A percentile compares a stretch with the other conserved stretches of the same genome.
Evolutionary conservation across 73 alveolate genomes (phyloP).

Genomic region (Paraurostyla sp.): DNA sequence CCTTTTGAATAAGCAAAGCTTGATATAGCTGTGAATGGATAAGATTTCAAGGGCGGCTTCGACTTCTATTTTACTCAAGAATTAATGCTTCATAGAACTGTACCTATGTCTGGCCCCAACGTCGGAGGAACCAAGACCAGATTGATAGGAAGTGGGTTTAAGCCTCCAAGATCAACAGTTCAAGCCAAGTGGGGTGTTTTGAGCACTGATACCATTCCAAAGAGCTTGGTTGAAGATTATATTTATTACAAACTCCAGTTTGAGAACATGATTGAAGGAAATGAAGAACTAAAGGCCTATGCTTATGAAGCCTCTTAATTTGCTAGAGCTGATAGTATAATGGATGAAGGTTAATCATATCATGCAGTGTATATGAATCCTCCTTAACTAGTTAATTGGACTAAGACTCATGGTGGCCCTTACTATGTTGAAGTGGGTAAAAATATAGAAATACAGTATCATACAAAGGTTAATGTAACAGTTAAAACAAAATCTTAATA

Average conservation of each 20-base stretch:
- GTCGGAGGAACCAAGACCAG: conserved; percentile 89
- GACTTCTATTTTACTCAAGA: conserved; percentile 80
- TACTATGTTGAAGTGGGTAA: conserved; percentile 79
- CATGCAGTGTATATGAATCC: conserved; percentile 40
- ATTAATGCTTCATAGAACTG: conserved; percentile 79
- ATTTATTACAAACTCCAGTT: conserved; percentile 43
- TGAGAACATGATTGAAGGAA: conserved; percentile 63
- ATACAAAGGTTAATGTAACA: neutral
- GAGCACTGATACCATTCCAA: conserved; percentile 68
- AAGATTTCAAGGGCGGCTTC: conserved; percentile 88
- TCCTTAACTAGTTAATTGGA: conserved; percentile 60
- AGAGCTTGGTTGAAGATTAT: conserved; percentile 54
- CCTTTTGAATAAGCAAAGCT: conserved; percentile 72
- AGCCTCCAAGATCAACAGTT: conserved; percentile 79
- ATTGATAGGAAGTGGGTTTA: conserved; percentile 91
- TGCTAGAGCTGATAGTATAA: conserved; percentile 41
- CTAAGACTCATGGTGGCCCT: conserved; percentile 81
- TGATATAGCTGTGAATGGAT: conserved; percentile 87
- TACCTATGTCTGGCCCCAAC: conserved; percentile 90
- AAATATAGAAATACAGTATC: conserved; percentile 48
- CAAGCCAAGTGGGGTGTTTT: conserved; percentile 92
- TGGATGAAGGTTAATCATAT: conserved; percentile 45
- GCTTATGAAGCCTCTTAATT: conserved; percentile 52
- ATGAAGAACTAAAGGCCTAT: conserved; percentile 58
- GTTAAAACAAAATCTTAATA: conserved; percentile 4